phyloP scores from a whole-genome alignment of 163 green algal species.

The Smithsoniella earleae region DNA sequence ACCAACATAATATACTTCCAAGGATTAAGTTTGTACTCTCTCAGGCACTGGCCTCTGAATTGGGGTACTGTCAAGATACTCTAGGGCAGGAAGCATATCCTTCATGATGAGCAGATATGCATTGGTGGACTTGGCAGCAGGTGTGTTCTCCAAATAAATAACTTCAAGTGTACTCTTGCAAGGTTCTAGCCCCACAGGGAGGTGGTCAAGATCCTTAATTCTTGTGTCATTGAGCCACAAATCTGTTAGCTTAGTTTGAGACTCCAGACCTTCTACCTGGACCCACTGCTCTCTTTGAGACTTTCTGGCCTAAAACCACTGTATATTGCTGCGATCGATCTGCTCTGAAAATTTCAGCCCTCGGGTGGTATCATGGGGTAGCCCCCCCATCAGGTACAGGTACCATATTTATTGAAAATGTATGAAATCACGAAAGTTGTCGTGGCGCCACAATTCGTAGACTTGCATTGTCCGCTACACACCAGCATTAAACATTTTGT shows the following conservation, averaged over 20 bases:
- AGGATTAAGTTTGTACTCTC: too few relatives aligned
- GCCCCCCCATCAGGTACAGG: too few relatives aligned
- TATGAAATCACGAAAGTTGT: too few relatives aligned
- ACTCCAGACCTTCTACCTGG: conserved; percentile 3
- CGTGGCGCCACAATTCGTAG: too few relatives aligned
- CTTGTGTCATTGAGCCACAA: conserved; percentile 15
- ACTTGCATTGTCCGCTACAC: too few relatives aligned
- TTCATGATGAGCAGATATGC: conserved; percentile 28
- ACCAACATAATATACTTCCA: too few relatives aligned
- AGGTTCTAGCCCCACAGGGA: neutral
- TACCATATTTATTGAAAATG: too few relatives aligned
- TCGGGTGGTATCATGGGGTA: neutral
- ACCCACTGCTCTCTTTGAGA: too few relatives aligned
- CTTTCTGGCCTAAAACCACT: neutral
- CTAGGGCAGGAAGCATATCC: neutral
- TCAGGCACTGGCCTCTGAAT: too few relatives aligned
- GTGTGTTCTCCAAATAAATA: neutral
- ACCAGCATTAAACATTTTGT: too few relatives aligned
- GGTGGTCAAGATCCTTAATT: conserved; percentile 22
- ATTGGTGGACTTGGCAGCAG: conserved; percentile 2
- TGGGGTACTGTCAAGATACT: conserved; percentile 25
- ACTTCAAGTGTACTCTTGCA: conserved; percentile 3
- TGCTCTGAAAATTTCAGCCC: neutral
- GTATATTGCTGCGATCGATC: neutral
- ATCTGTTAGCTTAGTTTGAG: conserved; percentile 9